Conservation (phyloP, 768 basidiomycete species). For the Melanogaster broomeanus region DNA sequence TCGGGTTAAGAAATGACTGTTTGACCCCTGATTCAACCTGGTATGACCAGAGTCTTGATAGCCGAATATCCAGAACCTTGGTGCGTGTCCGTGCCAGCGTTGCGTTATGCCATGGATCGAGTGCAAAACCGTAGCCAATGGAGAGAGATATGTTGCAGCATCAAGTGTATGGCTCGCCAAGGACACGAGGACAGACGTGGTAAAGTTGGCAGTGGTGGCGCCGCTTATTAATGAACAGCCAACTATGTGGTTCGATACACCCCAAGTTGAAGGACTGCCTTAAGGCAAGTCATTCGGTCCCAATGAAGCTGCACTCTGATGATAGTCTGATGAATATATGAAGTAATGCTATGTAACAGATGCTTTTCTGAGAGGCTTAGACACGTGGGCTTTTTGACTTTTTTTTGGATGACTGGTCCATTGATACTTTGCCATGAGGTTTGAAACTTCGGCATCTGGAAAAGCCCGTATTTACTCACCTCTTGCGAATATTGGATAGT, state of each 20-base stretch:
- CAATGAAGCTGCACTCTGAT: conserved; percentile 22
- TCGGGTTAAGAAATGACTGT: too few relatives aligned
- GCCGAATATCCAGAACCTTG: background rate
- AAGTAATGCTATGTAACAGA: too few relatives aligned
- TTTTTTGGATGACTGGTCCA: too few relatives aligned
- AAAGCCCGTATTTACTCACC: conserved; percentile 33
- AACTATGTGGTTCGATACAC: conserved; percentile 23
- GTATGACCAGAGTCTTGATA: background rate
- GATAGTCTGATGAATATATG: background rate
- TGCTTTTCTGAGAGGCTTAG: conserved; percentile 31
- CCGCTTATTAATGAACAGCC: background rate
- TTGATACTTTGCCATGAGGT: too few relatives aligned
- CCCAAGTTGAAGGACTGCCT: conserved; percentile 26
- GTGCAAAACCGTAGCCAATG: background rate
- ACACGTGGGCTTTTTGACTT: too few relatives aligned
- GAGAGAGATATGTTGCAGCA: background rate
- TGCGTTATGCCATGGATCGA: background rate
- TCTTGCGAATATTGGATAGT: conserved; percentile 34
- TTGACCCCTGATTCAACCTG: too few relatives aligned
- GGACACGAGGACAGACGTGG: background rate
- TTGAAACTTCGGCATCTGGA: conserved; percentile 42
- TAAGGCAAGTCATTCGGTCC: conserved; percentile 32
- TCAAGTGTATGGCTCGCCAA: background rate
- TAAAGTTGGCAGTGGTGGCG: background rate
- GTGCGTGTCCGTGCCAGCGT: background rate